phyloP scores from a whole-genome alignment of 768 basidiomycete genomes.

The Boletus edulis region DNA sequence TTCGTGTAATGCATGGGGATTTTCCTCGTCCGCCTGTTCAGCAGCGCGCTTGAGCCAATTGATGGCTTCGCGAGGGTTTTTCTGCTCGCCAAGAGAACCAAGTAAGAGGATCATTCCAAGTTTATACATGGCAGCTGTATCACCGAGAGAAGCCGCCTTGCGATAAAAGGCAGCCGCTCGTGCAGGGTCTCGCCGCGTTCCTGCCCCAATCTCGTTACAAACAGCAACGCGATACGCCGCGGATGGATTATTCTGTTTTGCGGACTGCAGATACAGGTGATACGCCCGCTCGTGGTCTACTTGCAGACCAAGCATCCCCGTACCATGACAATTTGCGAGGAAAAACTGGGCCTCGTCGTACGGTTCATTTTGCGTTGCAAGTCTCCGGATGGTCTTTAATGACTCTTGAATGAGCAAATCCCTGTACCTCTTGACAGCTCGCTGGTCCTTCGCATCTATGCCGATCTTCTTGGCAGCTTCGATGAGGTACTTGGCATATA shows the following conservation, averaged over 20 bases:
- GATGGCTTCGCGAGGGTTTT: slow-evolving; percentile 88
- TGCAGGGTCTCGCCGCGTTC: slow-evolving; percentile 83
- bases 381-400: slow-evolving; percentile 86
- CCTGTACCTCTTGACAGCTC: slow-evolving; percentile 85
- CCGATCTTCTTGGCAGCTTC: slow-evolving; percentile 96
- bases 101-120: slow-evolving; percentile 96
- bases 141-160: slow-evolving; percentile 93
- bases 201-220: slow-evolving; percentile 98
- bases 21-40: slow-evolving; percentile 96
- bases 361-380: slow-evolving; percentile 89
- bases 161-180: slow-evolving; percentile 95
- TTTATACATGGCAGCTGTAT: slow-evolving; percentile 99
- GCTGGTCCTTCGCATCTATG: slow-evolving; percentile 67
- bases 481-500: slow-evolving; percentile 98
- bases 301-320: slow-evolving; percentile 90
- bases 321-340: slow-evolving; percentile 95
- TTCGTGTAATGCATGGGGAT: slow-evolving; percentile 96
- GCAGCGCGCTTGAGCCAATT: slow-evolving; percentile 94
- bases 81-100: slow-evolving; percentile 77
- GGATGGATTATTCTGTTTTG: slow-evolving; percentile 94
- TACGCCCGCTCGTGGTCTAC: slow-evolving; percentile 99
- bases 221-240: slow-evolving; percentile 97
- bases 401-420: slow-evolving; percentile 86
- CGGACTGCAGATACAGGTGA: slow-evolving; percentile 93
- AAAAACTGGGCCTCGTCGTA: slow-evolving; percentile 99